Base-by-base conservation (phyloP, 139 green algal species). In the Chlorella sp. region DNA sequence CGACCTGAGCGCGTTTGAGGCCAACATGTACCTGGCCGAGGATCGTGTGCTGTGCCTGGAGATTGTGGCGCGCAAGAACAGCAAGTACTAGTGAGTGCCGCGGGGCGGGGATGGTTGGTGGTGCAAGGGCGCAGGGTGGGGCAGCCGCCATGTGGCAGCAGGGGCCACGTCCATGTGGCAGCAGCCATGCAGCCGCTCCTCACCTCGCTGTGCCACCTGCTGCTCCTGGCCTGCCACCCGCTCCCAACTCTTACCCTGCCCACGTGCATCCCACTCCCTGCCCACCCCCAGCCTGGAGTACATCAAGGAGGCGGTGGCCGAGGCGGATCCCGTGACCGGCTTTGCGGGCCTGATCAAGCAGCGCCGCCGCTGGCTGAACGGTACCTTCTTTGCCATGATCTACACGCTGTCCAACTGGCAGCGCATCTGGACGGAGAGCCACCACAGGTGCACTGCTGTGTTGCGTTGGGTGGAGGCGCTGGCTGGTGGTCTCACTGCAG, bases 1-100 rank as follows among this genome's bases (percentile, higher is more conserved):
- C 60, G 87, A 90, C 68, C 76, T 90, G 51, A 83, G 74, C 17
- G 87, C 87, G 51, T 90, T 90, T 78, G 87, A 90, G 67, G 87
- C 87, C n/a, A 90, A 90, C 77, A 90, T 90, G 87, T 90, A 88
- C 76, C 81, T 90, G 41, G 87, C 87, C 28, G 87, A 90, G 76
- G 87, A 90, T 88, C 75, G 87, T 69, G 85, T 90, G 76, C 83
- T 90, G 41, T 90, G 87, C 78, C 56, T 90, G 76, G 87, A 90
- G 81, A 85, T 90, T 38, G 87, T 90, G 67, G 87, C 87, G 3
- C 85, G 85, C 40, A 90, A 90, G 76, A 86, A 86, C 48, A 51
- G 41, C 48, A 84, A 88, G 62, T 90, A 88, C 64, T 81, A 83
- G 81, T 86, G 81, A 81, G 81, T 78, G 40, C 14, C 1, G 32